Conservation (phyloP, 345 rosid species). For the Isatis tinctoria region DNA sequence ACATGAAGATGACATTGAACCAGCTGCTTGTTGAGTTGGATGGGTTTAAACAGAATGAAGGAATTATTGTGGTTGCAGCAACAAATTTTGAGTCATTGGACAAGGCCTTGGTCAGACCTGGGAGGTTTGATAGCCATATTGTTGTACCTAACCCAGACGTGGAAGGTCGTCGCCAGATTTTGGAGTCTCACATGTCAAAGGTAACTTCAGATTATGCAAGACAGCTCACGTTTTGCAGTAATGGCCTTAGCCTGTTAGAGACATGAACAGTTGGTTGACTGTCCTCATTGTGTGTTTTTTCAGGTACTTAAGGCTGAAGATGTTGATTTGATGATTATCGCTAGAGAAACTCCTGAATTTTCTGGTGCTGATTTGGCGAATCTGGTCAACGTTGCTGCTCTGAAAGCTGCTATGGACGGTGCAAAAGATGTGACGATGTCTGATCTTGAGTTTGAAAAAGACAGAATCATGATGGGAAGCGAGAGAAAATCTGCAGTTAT, state of each 20-base stretch:
- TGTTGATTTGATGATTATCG: constrained; percentile 90
- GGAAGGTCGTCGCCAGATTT: constrained; percentile 92
- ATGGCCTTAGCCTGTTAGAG: not conserved
- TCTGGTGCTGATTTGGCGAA: constrained; percentile 98
- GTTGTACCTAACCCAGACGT: constrained; percentile 97
- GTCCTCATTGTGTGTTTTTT: not conserved
- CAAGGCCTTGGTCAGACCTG: constrained; percentile 95
- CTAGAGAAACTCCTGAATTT: constrained; percentile 95
- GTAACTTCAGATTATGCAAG: constrained; percentile 37
- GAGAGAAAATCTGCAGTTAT: constrained; percentile 94
- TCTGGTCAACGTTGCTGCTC: constrained; percentile 81
- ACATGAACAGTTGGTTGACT: not conserved
- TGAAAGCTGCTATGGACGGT: constrained; percentile 97
- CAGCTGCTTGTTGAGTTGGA: constrained; percentile 94
- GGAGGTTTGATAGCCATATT: constrained; percentile 89
- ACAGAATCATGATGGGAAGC: constrained; percentile 96
- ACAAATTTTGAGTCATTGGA: constrained; percentile 93
- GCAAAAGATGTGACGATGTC: constrained; percentile 84
- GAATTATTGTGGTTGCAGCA: constrained; percentile 92
- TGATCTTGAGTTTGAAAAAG: constrained; percentile 91
- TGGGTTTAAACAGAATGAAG: constrained; percentile 98
- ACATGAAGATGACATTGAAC: constrained; percentile 97
- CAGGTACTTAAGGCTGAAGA: constrained; percentile 89
- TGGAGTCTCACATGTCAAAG: constrained; percentile 97
- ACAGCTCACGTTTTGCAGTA: not conserved